Conservation (phyloP, 2,329 filamentous ascomycete species). For the Botrytis cinerea region DNA sequence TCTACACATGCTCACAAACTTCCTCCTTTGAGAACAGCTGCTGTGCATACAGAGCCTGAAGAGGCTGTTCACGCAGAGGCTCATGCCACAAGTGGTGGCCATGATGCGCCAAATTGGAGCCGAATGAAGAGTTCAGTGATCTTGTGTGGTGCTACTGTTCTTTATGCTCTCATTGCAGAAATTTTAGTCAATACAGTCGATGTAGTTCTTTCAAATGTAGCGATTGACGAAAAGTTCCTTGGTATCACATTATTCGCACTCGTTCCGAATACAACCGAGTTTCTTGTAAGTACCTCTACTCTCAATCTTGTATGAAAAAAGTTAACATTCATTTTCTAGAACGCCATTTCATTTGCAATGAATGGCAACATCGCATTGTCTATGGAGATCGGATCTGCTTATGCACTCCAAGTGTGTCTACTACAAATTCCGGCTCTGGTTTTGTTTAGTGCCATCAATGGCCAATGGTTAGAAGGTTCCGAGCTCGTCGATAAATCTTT, state of each 20-base stretch:
- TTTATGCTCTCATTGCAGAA: constrained; percentile 97
- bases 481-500: constrained; percentile 67
- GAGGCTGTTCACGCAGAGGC: constrained; percentile 40
- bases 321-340: constrained; percentile 48
- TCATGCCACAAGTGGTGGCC: constrained; percentile 63
- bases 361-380: constrained; percentile 98
- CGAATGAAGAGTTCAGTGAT: constrained; percentile 88
- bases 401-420: constrained; percentile 92
- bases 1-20: constrained; percentile 44
- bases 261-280: constrained; percentile 97
- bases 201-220: constrained; percentile 85
- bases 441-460: constrained; percentile 80
- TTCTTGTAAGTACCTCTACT: constrained; percentile 65
- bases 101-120: constrained; percentile 99
- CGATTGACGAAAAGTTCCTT: constrained; percentile 95
- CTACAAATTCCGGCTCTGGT: constrained; percentile 93
- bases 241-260: constrained; percentile 95
- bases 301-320: constrained; percentile 1
- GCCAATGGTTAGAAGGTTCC: constrained; percentile 54
- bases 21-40: constrained; percentile 40
- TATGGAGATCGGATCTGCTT: constrained; percentile 98
- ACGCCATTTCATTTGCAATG: constrained; percentile 99
- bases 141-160: constrained; percentile 80
- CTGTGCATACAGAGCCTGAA: constrained; percentile 38
- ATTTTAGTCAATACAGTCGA: constrained; percentile 97